These are phyloP conservation scores for Takakia lepidozioides DNA, from an alignment of 225 moss, liverwort and hornwort genomes.

Conservation along the genomic window DNA sequence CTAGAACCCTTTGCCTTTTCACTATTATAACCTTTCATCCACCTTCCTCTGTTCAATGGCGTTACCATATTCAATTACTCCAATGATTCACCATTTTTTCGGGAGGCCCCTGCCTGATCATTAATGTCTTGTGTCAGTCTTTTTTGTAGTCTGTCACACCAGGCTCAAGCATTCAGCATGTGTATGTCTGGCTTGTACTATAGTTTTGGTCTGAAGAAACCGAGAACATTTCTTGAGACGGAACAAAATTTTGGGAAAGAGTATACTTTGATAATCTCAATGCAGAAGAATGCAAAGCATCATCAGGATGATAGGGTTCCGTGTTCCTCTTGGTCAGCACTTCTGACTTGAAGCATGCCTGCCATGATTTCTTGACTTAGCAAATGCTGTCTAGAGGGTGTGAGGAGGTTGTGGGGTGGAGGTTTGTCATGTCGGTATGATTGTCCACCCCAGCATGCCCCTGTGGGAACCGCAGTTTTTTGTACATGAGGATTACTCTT, in stretches of 20 bases:
- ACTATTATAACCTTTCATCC: constrained; percentile 6
- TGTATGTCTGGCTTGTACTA: constrained; percentile 40
- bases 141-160: constrained; percentile 14
- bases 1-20: not conserved
- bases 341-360: too few relatives aligned
- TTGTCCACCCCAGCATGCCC: too few relatives aligned
- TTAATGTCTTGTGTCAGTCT: constrained; percentile 9
- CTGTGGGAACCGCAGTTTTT: too few relatives aligned
- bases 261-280: constrained; percentile 10
- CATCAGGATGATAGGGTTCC: too few relatives aligned
- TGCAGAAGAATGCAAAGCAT: too few relatives aligned
- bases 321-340: too few relatives aligned
- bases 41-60: constrained; percentile 13
- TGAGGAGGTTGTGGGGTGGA: too few relatives aligned
- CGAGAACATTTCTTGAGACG: constrained; percentile 5
- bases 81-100: constrained; percentile 13
- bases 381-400: too few relatives aligned
- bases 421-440: too few relatives aligned
- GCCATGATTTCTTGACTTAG: too few relatives aligned
- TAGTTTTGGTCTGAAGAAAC: constrained; percentile 13
- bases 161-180: constrained; percentile 12
- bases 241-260: constrained; percentile 24
- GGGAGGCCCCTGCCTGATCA: constrained; percentile 5
- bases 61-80: constrained; percentile 20
- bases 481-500: too few relatives aligned